Conservation (phyloP, 1,139 yeast genomes). For the Blastobotrys capitulatus region DNA sequence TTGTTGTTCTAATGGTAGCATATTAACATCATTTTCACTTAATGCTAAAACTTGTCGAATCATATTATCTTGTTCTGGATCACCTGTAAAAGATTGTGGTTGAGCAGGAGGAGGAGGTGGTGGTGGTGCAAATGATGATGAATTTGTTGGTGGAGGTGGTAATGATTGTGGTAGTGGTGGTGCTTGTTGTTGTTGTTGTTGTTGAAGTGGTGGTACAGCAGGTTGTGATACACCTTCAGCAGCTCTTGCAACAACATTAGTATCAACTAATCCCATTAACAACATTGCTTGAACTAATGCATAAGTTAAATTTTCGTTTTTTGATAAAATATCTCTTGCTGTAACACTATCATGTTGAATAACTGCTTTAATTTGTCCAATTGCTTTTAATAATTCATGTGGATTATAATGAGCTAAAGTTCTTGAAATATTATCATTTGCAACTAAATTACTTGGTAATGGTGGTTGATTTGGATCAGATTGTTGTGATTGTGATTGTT, state of each 20-base stretch:
- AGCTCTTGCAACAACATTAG: constrained; percentile 45
- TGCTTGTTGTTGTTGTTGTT: constrained; percentile 9
- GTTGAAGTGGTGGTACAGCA: constrained; percentile 20
- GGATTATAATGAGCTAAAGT: constrained; percentile 55
- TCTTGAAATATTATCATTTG: constrained; percentile 56
- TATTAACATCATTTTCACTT: constrained; percentile 52
- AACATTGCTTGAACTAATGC: constrained; percentile 76
- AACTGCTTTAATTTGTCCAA: constrained; percentile 62
- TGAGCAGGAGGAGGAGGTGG: constrained; percentile 8
- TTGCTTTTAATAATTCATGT: constrained; percentile 47
- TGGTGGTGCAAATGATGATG: constrained; percentile 10
- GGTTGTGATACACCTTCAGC: constrained; percentile 19
- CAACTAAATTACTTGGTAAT: constrained; percentile 46
- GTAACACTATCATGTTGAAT: constrained; percentile 56
- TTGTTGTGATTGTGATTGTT: neutral
- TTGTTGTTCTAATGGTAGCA: constrained; percentile 50
- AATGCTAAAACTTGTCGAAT: constrained; percentile 47
- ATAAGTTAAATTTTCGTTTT: constrained; percentile 74
- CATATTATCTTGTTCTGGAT: constrained; percentile 32
- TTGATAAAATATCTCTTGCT: constrained; percentile 57
- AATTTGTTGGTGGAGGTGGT: constrained; percentile 22
- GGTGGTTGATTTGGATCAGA: constrained; percentile 18
- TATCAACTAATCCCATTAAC: constrained; percentile 51
- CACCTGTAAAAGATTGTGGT: neutral
- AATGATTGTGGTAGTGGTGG: constrained; percentile 1